Base-by-base conservation (phyloP, 140 eudicot species). In the Bidens hawaiensis region DNA sequence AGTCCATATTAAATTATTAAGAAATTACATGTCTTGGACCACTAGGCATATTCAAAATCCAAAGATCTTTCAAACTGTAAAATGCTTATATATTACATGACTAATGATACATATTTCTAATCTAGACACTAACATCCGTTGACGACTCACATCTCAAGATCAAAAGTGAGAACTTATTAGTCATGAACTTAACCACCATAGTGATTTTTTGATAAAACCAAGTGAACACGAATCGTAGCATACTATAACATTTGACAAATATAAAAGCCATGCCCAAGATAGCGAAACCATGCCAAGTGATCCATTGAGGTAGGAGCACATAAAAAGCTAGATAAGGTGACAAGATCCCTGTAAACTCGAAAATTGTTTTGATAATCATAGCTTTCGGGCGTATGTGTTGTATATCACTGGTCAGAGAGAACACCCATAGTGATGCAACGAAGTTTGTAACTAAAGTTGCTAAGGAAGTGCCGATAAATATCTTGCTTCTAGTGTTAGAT, bases 211-310 rank as follows among this genome's bases (percentile, higher is more conserved):
- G 34, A 40, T 21, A 60, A 22, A 38, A 60, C 34, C 48, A 14
- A 38, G 22, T 38, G 30, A 38, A 38, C 22, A 60, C 40, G 65
- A 21, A 19, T 19, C 3, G 51, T 60, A 60, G 3, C 65, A 60
- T 38, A 22, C 22, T 40, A 38, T 58, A 58, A 58, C 30, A 2
- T 50, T 50, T 22, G 4, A 30, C 24, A 50, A 51, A 13, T 26
- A 60, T 21, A 48, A 59, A 10, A 21, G 21, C 16, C 41, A 36
- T 19, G 65, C 65, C 34, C 41, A 59, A 0, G 19, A 51, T 66
- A 23, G 36, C 71, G 23, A 51, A 66, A 52, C 71, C 71, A 52
- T 36, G 71, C 62, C 71, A 66, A 36, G 52, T 66, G 62, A 66
- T 15, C 71, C 62, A 36, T 38, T 51, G 40, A 0, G 62, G 71